Base-by-base conservation (phyloP, 495 filamentous ascomycete genomes). In the Tuber aestivum region DNA sequence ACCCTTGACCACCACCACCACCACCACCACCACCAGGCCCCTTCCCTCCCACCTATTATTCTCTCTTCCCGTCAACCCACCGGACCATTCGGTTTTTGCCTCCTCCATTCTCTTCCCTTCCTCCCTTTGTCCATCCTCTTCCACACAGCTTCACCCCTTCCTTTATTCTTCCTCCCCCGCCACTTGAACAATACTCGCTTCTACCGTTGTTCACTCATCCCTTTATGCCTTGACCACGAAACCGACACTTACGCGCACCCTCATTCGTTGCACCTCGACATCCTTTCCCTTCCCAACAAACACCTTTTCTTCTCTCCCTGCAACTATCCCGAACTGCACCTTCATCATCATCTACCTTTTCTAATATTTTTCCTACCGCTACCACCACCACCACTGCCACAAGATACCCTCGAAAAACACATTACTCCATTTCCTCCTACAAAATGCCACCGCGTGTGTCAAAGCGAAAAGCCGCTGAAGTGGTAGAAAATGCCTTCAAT, bases 381-480 rank as follows among this genome's bases (percentile, higher is more conserved):
- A 71, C 5, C 18, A 77, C 76, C 38, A 75, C 61, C 61, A 35
- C 38, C 38, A 7, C 71, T 38, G 37, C 12, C 38, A 71, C 40
- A 35, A 45, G n/a, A 70, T 71, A 69, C 73, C 38, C 27, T 69
- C 41, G 18, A 48, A 27, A 40, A 50, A n/a, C 41, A n/a, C 70
- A 37, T 70, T 70, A 41, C 65, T 41, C 35, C 35, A 68, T 41
- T 75, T 71, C 27, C 42, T 35, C 10, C 65, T 41, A 44, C 72
- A 69, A 80, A 23, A 80, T 82, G 79, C 69, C 79, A 45, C 77
- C 78, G 70, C 79, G 80, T 70, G 73, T 75, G 21, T 76, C 80
- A 65, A 82, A 82, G 72, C 80, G 80, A 48, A 82, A 82, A 71
- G 80, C 80, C 71, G 79, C 78, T 61, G 80, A 77, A 40, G 70